Percentiles rank a stretch among this genome's conserved stretches.
Conservation (phyloP, 2,329 filamentous ascomycete species). For the Colletotrichum sp. region DNA sequence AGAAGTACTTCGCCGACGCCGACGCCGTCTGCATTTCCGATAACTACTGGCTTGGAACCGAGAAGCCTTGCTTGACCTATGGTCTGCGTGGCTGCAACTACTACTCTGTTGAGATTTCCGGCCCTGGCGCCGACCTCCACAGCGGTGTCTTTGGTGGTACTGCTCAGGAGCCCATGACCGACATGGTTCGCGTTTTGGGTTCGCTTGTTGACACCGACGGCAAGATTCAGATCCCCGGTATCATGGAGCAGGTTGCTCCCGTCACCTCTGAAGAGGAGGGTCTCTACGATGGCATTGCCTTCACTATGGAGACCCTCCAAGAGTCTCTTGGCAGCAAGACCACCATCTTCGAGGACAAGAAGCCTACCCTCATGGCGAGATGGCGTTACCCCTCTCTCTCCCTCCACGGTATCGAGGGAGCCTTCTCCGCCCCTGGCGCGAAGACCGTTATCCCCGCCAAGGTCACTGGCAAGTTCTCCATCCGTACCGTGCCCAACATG, state of each 20-base stretch:
- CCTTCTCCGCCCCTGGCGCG: slow-evolving; percentile 89
- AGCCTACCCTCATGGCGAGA: slow-evolving; percentile 90
- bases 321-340: slow-evolving; percentile 91
- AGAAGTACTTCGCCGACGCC: slow-evolving; percentile 93
- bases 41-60: slow-evolving; percentile 99
- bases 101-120: slow-evolving; percentile 90
- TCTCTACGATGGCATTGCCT: slow-evolving; percentile 89
- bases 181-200: slow-evolving; percentile 81
- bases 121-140: slow-evolving; percentile 92
- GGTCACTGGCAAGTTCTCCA: slow-evolving; percentile 97
- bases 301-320: slow-evolving; percentile 95
- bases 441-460: slow-evolving; percentile 99
- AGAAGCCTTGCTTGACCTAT: slow-evolving; percentile 98
- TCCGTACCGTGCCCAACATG: slow-evolving; percentile 97
- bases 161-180: slow-evolving; percentile 98
- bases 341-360: slow-evolving; percentile 86
- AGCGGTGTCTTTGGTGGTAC: slow-evolving; percentile 97
- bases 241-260: slow-evolving; percentile 91
- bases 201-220: slow-evolving; percentile 88
- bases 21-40: slow-evolving; percentile 98
- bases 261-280: slow-evolving; percentile 84
- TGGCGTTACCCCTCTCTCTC: slow-evolving; percentile 96
- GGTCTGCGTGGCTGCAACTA: slow-evolving; percentile 98
- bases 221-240: slow-evolving; percentile 92
- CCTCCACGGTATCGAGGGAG: slow-evolving; percentile 92